These are phyloP conservation scores for Candida silvatica DNA, from an alignment of 805 yeast species.

Conservation along the genomic window DNA sequence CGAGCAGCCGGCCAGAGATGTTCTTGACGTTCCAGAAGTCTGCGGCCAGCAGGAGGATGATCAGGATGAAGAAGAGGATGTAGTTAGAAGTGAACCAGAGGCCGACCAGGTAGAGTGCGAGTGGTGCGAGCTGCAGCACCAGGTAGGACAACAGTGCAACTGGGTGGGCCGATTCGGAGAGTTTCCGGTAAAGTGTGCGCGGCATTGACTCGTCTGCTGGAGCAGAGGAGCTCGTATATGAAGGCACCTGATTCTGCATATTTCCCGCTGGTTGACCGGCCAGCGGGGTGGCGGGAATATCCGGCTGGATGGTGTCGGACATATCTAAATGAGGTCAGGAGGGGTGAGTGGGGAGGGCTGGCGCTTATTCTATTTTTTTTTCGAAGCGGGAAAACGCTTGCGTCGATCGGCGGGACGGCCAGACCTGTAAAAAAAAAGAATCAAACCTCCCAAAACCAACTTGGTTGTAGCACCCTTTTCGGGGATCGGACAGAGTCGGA, in stretches of 20 bases:
- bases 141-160: conserved; percentile 63
- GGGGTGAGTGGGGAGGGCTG: not conserved
- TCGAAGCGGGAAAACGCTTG: no score
- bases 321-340: not conserved
- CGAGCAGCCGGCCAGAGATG: conserved; percentile 80
- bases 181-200: conserved; percentile 32
- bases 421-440: no score
- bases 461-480: no score
- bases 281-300: not conserved
- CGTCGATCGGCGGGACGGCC: no score
- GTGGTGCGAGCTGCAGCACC: conserved; percentile 52
- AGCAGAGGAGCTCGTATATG: no score
- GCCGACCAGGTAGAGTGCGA: conserved; percentile 64
- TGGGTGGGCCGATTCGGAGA: conserved; percentile 74
- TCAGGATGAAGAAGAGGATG: conserved; percentile 69
- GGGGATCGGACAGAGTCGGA: no score
- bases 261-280: not conserved
- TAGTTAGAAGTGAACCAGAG: conserved; percentile 61
- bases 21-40: conserved; percentile 95
- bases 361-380: no score
- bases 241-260: not conserved
- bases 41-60: conserved; percentile 69
- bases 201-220: conserved; percentile 12
- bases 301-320: conserved; percentile 4
- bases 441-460: no score